phyloP scores from a whole-genome alignment of 352 stramenopile genomes.

The Pythium brachiatum region DNA sequence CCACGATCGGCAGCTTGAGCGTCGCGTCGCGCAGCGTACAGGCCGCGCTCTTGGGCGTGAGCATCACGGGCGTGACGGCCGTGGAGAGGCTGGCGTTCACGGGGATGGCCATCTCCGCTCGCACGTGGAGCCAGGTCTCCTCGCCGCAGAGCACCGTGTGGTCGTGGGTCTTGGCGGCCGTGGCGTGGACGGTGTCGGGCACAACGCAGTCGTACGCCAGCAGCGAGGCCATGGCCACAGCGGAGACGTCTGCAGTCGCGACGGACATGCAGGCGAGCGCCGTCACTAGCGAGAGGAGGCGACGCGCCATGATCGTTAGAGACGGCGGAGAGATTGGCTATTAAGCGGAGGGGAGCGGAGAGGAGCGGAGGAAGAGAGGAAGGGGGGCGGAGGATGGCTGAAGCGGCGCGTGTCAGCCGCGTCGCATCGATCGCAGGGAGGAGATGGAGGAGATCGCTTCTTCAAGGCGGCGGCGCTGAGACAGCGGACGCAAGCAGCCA shows the following conservation, averaged over 20 bases:
- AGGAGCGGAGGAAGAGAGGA: neutral
- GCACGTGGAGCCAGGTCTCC: constrained; percentile 18
- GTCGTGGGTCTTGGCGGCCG: neutral
- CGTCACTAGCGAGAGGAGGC: neutral
- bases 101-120: constrained; percentile 13
- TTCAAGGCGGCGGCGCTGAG: neutral
- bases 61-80: constrained; percentile 2
- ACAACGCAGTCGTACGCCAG: constrained; percentile 14
- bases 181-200: neutral
- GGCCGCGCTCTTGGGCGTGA: constrained; percentile 6
- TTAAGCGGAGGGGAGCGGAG: neutral
- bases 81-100: constrained; percentile 7
- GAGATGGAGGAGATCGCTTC: neutral
- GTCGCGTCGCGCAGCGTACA: constrained; percentile 16
- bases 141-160: constrained; percentile 19
- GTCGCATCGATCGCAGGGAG: neutral
- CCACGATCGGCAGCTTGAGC: constrained; percentile 17
- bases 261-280: neutral
- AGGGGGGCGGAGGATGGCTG: constrained; percentile 1
- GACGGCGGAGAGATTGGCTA: neutral
- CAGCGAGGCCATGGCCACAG: constrained; percentile 1
- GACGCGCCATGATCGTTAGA: constrained; percentile 1
- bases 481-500: neutral
- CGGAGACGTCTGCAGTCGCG: neutral
- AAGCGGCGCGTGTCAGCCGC: neutral